Base-by-base conservation (phyloP, 2,329 filamentous ascomycete species). In the Penicillium sclerotigenum region DNA sequence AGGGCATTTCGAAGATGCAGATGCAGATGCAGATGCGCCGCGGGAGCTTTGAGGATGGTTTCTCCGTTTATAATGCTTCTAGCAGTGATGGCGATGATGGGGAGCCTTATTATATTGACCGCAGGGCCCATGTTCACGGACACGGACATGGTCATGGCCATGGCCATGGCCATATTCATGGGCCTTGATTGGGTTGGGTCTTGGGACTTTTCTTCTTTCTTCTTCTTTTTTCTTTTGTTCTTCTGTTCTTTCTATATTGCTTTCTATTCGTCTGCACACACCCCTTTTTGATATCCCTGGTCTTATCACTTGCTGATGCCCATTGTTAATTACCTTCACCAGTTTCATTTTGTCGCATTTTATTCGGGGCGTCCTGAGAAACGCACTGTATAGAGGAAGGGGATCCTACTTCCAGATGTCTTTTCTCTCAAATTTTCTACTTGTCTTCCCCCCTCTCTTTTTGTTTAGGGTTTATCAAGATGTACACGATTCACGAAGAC, bases 1-100 rank as follows among this genome's bases (percentile, higher is more conserved):
- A 72, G 29, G 66, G 65, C 18, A 31, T 14, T 14, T 36, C 48
- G 2, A 67, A 68, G 43, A 45, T 49, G 47, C 47, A 40, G 29
- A 43, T 49, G 47, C 47, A 40, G 29, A 43, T 48, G 36, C 38
- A 50, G 47, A 52, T 52, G 41, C 64, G 61, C 3, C 63, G 68
- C 13, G 54, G 54, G 6, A 69, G 66, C 41, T 69, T 65, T 46
- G 68, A 70, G 40, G 68, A 70, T 47, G 49, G 37, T 3, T 60
- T 66, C 2, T 71, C 68, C 8, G 59, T 64, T 42, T 73, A 70
- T 37, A 71, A 63, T 18, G 62, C 60, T 13, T 71, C 67, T 9
- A 71, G 68, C 53, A 71, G 70, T 58, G 71, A 72, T 24, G 70
- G 68, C 5, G 70, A 71, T 22, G 70, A 71, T 22, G 49, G 48